Conservation (phyloP, 192 early-diverging fungal genomes). For the Kickxella alabastrina region DNA sequence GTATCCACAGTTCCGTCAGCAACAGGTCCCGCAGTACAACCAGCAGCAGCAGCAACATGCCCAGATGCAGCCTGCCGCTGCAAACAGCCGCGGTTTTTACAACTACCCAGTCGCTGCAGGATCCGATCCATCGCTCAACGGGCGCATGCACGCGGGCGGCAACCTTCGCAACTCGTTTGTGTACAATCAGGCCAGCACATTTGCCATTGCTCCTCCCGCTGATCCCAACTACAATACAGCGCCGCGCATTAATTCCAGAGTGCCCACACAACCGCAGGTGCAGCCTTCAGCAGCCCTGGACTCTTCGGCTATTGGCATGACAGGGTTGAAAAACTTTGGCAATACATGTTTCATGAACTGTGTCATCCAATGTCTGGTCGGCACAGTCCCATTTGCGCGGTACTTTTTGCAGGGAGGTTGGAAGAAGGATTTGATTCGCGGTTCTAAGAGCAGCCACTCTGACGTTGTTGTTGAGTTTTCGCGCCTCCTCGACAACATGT, state of each 20-base stretch:
- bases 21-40: no score
- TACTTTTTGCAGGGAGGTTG: constrained; percentile 66
- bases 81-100: constrained; percentile 21
- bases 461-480: constrained; percentile 73
- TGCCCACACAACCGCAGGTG: neutral
- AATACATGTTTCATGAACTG: constrained; percentile 89
- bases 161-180: constrained; percentile 30
- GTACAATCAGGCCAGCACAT: constrained; percentile 12
- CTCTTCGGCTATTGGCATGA: constrained; percentile 57
- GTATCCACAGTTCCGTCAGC: no score
- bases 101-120: constrained; percentile 29
- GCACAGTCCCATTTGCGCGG: constrained; percentile 64
- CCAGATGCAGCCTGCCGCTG: neutral
- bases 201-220: no score
- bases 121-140: constrained; percentile 46
- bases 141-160: constrained; percentile 38
- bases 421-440: constrained; percentile 33
- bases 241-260: no score
- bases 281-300: constrained; percentile 20
- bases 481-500: constrained; percentile 75
- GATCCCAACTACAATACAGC: no score
- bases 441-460: constrained; percentile 60
- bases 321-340: constrained; percentile 75
- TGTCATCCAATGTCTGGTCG: constrained; percentile 73
- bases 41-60: constrained; percentile 10